Conservation (phyloP, 2,329 filamentous ascomycete genomes). For the Colletotrichum sidae region DNA sequence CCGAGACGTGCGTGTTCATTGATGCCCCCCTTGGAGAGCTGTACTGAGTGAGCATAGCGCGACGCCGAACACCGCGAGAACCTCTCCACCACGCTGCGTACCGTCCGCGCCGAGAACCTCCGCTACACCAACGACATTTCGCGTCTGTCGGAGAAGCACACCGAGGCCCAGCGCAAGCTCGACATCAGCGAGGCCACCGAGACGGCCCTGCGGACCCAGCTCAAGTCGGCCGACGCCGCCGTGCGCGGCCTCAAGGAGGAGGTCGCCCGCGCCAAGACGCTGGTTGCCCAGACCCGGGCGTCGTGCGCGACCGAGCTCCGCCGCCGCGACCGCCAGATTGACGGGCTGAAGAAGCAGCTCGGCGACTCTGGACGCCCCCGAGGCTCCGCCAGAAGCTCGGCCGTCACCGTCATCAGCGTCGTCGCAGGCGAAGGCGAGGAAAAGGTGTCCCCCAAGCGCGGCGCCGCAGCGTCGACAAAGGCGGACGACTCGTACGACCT, state of each 20-base stretch:
- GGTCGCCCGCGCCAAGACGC: slow-evolving; percentile 79
- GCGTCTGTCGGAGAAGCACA: slow-evolving; percentile 64
- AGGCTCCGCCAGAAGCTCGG: slow-evolving; percentile 65
- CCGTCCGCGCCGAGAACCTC: slow-evolving; percentile 78
- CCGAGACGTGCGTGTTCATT: slow-evolving; percentile 76
- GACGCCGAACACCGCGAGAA: slow-evolving; percentile 91
- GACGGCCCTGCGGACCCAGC: slow-evolving; percentile 74
- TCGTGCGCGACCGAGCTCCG: slow-evolving; percentile 92
- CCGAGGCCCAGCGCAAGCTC: slow-evolving; percentile 66
- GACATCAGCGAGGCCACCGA: slow-evolving; percentile 76
- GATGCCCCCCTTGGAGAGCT: slow-evolving; percentile 2
- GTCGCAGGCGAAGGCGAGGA: slow-evolving; percentile 65
- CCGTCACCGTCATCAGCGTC: slow-evolving; percentile 68
- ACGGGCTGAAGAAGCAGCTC: slow-evolving; percentile 88
- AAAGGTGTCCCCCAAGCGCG: slow-evolving; percentile 49
- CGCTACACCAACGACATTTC: slow-evolving; percentile 78
- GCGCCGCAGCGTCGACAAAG: slow-evolving; percentile 40
- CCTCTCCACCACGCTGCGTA: slow-evolving; percentile 81
- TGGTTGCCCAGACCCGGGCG: slow-evolving; percentile 84
- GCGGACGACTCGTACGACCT: slow-evolving; percentile 73
- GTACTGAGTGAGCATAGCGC: slow-evolving; percentile 65
- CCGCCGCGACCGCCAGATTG: slow-evolving; percentile 89
- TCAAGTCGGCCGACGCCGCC: slow-evolving; percentile 79
- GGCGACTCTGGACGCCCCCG: slow-evolving; percentile 74
- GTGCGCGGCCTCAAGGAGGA: slow-evolving; percentile 87